These are phyloP conservation scores for Tricholoma bakamatsutake DNA, from an alignment of 768 basidiomycete species.

Conservation along the genomic window DNA sequence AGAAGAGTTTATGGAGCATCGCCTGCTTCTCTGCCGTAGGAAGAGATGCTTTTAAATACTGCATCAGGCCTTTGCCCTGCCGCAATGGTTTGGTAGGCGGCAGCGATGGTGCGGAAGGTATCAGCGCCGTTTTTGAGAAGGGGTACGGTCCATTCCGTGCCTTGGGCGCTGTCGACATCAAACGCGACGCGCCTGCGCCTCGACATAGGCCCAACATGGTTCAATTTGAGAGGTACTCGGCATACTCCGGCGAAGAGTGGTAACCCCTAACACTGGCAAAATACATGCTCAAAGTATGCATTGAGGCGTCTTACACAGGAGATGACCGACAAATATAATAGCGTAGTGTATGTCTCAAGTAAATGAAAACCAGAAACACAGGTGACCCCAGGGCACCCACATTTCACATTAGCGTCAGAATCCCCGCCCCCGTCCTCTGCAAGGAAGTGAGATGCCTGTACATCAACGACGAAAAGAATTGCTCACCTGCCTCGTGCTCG, in stretches of 20 bases:
- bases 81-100: slow-evolving; percentile 42
- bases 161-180: slow-evolving; percentile 39
- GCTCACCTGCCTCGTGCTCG: slow-evolving; percentile 70
- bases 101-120: slow-evolving; percentile 39
- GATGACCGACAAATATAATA: slow-evolving; percentile 8
- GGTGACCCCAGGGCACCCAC: not conserved
- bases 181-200: slow-evolving; percentile 30
- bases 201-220: slow-evolving; percentile 30
- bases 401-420: slow-evolving; percentile 31
- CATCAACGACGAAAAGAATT: not conserved
- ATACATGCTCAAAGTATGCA: not conserved
- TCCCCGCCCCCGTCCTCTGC: slow-evolving; percentile 59
- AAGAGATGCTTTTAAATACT: slow-evolving; percentile 59
- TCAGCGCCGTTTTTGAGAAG: slow-evolving; percentile 65
- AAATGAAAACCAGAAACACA: not conserved
- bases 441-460: not conserved
- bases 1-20: slow-evolving; percentile 67
- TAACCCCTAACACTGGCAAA: not conserved
- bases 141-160: slow-evolving; percentile 44
- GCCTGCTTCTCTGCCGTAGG: slow-evolving; percentile 63
- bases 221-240: not conserved
- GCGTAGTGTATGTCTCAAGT: slow-evolving; percentile 10
- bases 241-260: slow-evolving; percentile 3
- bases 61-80: slow-evolving; percentile 75
- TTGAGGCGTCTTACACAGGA: slow-evolving; percentile 3